Evolutionary conservation across 345 rosid genomes (phyloP), one percentile per base, ranked within the genome.

Genomic region (Salix caprea): DNA sequence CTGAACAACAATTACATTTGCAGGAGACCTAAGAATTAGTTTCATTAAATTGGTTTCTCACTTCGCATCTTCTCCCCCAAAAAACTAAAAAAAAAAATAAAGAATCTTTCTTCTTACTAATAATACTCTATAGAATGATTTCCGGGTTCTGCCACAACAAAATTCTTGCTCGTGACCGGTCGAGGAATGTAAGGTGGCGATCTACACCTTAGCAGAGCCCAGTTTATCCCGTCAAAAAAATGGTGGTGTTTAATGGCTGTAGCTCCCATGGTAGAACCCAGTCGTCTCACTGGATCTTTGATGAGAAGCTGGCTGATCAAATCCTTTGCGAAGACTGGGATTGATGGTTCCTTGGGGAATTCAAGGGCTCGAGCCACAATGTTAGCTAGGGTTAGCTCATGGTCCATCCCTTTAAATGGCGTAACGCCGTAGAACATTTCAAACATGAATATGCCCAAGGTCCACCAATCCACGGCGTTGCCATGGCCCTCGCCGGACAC

Each of bases 391-490:
- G 93, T 88, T 28, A 88, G 5, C 80, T 90, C 93, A 62, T 90
- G 82, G 65, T 88, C 91, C 6, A 70, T 34, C 67, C 89, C 93
- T 74, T 84, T 88, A 37, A 88, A 90, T 7, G 93, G 93, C 0
- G 93, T 90, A 37, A 72, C 77, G 0, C 90, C 91, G 6, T 87
- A 88, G 72, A 88, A 84, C 77, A 90, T 74, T 76, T 90, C 91
- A 32, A 76, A 90, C 40, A 90, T 71, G 83, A 90, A 88, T 66
- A 90, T 76, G 14, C 93, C 93, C 13, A 90, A 48, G 23, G 93
- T 88, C 93, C 93, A 90, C 91, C 93, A 90, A 67, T 90, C 93
- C 80, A 90, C 93, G 0, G 90, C 91, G 24, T 65, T 90, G 67
- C 93, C 93, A 13, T 90, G 93, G 0, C 91, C 93, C 76, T 90